Percentiles rank a stretch among this genome's conserved stretches.
These are phyloP conservation scores for Akanthomyces lecanii DNA, from an alignment of 2,329 filamentous ascomycete species.

Conservation along the genomic window DNA sequence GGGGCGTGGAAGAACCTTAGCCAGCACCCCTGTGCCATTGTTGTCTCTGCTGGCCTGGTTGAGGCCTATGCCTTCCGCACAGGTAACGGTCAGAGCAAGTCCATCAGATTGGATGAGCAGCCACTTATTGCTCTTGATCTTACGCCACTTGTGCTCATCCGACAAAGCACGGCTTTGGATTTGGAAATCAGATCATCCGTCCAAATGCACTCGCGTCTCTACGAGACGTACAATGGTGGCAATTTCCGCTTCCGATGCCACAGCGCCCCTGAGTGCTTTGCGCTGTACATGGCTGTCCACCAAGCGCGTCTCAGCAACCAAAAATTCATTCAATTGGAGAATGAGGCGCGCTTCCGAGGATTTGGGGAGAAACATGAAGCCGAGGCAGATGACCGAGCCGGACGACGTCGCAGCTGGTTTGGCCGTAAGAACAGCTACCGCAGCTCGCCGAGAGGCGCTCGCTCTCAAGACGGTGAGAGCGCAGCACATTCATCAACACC, in stretches of 20 bases:
- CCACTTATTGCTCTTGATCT: constrained; percentile 72
- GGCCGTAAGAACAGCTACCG: constrained; percentile 63
- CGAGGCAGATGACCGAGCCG: constrained; percentile 46
- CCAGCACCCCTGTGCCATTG: constrained; percentile 48
- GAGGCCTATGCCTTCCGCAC: constrained; percentile 47
- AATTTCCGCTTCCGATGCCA: constrained; percentile 90
- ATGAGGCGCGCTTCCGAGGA: constrained; percentile 66
- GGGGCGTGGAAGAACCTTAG: constrained; percentile 58
- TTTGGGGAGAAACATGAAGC: constrained; percentile 56
- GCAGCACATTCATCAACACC: constrained; percentile 55
- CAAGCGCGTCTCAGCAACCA: constrained; percentile 86
- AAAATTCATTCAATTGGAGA: constrained; percentile 69
- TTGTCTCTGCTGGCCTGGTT: constrained; percentile 55
- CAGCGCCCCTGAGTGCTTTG: constrained; percentile 71
- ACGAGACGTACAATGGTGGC: constrained; percentile 53
- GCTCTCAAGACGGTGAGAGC: constrained; percentile 71
- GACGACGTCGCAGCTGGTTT: constrained; percentile 53
- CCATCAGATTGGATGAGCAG: constrained; percentile 11
- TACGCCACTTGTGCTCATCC: constrained; percentile 84
- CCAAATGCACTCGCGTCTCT: constrained; percentile 65
- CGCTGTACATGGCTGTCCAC: constrained; percentile 83
- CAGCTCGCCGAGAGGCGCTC: constrained; percentile 56
- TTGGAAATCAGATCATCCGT: constrained; percentile 90
- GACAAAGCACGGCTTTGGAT: constrained; percentile 87
- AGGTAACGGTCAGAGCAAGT: constrained; percentile 29